A percentile compares a stretch with the other conserved stretches of the same genome.
These are phyloP conservation scores for Corylus avellana DNA, from an alignment of 306 rosid species.

Conservation along the genomic window DNA sequence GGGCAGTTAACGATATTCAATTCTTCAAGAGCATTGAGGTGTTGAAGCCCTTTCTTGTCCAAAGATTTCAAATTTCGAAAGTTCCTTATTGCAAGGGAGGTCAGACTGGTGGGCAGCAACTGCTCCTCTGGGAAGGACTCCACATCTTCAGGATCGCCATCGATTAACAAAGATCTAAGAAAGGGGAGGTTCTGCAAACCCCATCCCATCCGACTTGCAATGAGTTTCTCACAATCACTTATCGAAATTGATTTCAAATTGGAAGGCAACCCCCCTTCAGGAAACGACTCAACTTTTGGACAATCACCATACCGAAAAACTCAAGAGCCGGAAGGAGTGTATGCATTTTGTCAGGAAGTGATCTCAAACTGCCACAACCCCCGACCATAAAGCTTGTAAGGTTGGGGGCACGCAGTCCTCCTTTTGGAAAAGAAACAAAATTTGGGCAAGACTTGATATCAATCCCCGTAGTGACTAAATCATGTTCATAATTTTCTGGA, in stretches of 20 bases:
- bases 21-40: constrained; percentile 16
- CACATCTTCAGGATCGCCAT: background rate
- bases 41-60: constrained; percentile 27
- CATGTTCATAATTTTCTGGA: too few relatives aligned
- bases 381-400: too few relatives aligned
- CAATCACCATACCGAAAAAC: fast-evolving
- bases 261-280: too few relatives aligned
- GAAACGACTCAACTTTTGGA: too few relatives aligned
- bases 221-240: too few relatives aligned
- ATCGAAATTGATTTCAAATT: too few relatives aligned
- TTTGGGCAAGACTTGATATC: background rate
- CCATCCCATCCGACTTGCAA: too few relatives aligned
- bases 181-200: too few relatives aligned
- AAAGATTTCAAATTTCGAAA: background rate
- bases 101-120: background rate
- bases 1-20: fast-evolving
- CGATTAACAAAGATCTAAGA: too few relatives aligned
- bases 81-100: fast-evolving
- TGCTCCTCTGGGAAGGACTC: background rate
- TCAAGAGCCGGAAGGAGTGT: background rate
- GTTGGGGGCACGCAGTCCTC: background rate
- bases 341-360: background rate
- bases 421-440: constrained; percentile 9
- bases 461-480: too few relatives aligned
- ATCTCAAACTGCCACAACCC: too few relatives aligned